Evolutionary conservation across 495 filamentous ascomycete species (phyloP).

Genomic region (Aspergillus cristatus): DNA sequence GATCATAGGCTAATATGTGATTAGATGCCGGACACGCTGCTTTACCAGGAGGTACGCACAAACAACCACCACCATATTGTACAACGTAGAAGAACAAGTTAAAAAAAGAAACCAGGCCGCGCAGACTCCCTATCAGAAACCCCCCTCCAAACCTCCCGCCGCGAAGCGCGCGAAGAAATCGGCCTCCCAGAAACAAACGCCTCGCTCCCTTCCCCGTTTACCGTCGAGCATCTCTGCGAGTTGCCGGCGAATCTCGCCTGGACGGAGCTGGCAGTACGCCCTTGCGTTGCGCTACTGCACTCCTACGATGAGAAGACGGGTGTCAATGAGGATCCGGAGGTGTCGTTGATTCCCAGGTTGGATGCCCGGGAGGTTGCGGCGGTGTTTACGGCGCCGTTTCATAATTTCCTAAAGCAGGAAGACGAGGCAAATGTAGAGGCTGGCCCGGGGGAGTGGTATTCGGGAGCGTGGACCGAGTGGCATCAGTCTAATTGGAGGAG

Average conservation of each 20-base stretch:
- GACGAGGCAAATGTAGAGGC: constrained; percentile 31
- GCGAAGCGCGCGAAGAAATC: constrained; percentile 88
- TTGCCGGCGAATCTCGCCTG: constrained; percentile 71
- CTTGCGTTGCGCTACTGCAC: constrained; percentile 77
- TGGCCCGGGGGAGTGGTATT: constrained; percentile 41
- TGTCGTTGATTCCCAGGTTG: constrained; percentile 63
- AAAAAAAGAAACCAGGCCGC: constrained; percentile 28
- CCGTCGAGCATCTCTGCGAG: constrained; percentile 75
- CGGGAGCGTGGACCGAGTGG: constrained; percentile 47
- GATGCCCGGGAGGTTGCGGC: constrained; percentile 82
- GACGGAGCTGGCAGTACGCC: constrained; percentile 73
- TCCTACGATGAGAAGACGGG: constrained; percentile 36
- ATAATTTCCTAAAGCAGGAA: constrained; percentile 50
- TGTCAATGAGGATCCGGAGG: constrained; percentile 47
- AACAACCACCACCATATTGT: constrained; percentile 22
- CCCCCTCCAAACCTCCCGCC: constrained; percentile 66
- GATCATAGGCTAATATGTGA: background rate
- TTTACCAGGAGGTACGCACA: constrained; percentile 62
- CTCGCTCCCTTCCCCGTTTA: constrained; percentile 58
- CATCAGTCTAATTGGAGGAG: constrained; percentile 58
- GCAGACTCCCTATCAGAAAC: constrained; percentile 40
- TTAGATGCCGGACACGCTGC: constrained; percentile 67
- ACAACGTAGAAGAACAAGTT: background rate
- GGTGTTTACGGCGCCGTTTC: constrained; percentile 80
- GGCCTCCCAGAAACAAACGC: constrained; percentile 61